Conservation (phyloP, 2,329 filamentous ascomycete species). For the Bipolaris sorokiniana region DNA sequence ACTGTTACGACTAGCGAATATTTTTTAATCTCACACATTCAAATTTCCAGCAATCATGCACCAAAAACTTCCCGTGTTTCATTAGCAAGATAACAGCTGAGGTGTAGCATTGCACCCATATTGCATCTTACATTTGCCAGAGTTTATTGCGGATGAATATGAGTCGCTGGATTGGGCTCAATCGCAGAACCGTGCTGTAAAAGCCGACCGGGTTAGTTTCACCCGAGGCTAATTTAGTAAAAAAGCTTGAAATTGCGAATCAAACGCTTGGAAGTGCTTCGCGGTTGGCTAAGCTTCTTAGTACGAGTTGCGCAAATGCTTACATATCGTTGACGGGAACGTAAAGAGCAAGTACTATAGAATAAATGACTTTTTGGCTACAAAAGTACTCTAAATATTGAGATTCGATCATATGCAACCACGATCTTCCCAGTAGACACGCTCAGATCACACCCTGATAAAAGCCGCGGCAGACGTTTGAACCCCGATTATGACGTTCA, state of each 20-base stretch:
- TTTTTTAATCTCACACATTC: background rate
- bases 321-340: background rate
- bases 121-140: too few species aligned
- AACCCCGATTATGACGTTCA: background rate
- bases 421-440: background rate
- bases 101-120: background rate
- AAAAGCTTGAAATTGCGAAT: background rate
- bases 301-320: background rate
- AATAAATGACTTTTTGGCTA: background rate
- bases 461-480: conserved; percentile 1
- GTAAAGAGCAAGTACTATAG: background rate
- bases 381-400: background rate
- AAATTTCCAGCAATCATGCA: background rate
- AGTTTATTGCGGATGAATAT: background rate
- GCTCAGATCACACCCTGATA: background rate
- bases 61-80: background rate
- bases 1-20: background rate
- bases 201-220: background rate
- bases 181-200: background rate
- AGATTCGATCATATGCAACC: background rate
- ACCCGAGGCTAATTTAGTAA: background rate
- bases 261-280: background rate
- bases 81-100: background rate
- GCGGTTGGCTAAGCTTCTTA: background rate
- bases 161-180: background rate